Evolutionary conservation across 257 asterid genomes (phyloP).

Genomic region (Agastache rugosa): DNA sequence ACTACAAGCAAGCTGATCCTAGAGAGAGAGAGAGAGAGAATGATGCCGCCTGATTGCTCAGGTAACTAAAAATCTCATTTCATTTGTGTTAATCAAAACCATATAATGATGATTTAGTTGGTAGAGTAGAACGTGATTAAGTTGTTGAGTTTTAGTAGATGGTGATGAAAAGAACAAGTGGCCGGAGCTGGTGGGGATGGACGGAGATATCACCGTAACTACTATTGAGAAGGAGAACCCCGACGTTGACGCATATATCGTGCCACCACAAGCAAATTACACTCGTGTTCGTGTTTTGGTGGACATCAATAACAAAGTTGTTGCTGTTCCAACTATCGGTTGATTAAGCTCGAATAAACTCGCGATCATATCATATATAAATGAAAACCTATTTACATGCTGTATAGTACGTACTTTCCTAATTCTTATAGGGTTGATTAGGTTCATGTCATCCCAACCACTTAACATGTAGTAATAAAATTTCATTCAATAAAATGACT

Average conservation of each 20-base stretch:
- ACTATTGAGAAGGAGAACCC: neutral
- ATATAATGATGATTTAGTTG: too few species aligned
- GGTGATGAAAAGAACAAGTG: neutral
- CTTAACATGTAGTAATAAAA: too few species aligned
- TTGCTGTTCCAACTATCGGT: neutral
- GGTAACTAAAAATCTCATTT: conserved; percentile 1
- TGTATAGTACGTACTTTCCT: too few species aligned
- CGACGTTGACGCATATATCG: too few species aligned
- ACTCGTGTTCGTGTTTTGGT: neutral
- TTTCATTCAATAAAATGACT: too few species aligned
- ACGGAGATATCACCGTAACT: neutral
- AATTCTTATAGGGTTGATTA: too few species aligned
- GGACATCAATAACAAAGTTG: neutral
- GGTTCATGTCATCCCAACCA: too few species aligned
- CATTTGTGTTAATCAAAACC: neutral
- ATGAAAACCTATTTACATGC: too few species aligned
- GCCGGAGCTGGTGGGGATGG: neutral
- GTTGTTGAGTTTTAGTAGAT: too few species aligned
- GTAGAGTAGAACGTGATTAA: too few species aligned
- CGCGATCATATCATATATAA: neutral
- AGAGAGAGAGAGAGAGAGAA: neutral
- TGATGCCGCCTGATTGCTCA: conserved; percentile 10
- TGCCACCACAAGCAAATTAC: neutral
- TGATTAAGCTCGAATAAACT: neutral
- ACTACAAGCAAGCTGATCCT: neutral